Evolutionary conservation across 768 basidiomycete species (phyloP).

Genomic region (Leucogyrophana mollusca): DNA sequence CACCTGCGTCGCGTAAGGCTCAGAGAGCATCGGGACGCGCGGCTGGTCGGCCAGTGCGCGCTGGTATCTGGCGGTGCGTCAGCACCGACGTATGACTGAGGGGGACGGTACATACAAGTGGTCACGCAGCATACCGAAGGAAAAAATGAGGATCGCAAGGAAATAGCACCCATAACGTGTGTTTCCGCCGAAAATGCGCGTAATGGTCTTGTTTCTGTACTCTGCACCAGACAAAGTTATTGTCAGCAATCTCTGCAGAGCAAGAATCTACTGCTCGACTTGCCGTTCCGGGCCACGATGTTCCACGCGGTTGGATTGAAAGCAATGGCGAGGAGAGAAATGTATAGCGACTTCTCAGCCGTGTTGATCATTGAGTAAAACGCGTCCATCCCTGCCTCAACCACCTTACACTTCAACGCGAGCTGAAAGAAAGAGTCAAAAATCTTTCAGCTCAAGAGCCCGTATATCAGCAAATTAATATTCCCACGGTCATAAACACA

Average conservation of each 20-base stretch:
- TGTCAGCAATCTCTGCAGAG: neutral
- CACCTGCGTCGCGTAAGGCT: conserved; percentile 59
- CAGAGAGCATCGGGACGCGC: conserved; percentile 57
- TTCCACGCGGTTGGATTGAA: conserved; percentile 99
- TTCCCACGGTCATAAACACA: too few relatives aligned
- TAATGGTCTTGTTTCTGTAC: conserved; percentile 85
- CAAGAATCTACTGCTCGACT: conserved; percentile 23
- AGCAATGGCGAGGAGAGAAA: conserved; percentile 66
- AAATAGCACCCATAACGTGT: conserved; percentile 80
- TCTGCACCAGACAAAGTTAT: conserved; percentile 36
- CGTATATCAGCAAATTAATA: too few relatives aligned
- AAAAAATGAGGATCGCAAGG: conserved; percentile 82
- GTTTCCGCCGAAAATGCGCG: conserved; percentile 77
- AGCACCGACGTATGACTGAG: neutral
- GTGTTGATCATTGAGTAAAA: conserved; percentile 49
- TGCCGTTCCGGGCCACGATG: conserved; percentile 89
- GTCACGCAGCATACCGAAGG: conserved; percentile 83
- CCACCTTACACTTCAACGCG: neutral
- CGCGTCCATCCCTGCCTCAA: conserved; percentile 20
- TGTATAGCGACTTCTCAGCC: conserved; percentile 60
- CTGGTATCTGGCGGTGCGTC: conserved; percentile 55
- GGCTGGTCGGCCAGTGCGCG: conserved; percentile 79
- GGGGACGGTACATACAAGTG: conserved; percentile 57
- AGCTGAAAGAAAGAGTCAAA: neutral
- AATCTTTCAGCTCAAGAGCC: neutral